Evolutionary conservation across 768 basidiomycete species (phyloP).

Genomic region (Psilocybe sp.): DNA sequence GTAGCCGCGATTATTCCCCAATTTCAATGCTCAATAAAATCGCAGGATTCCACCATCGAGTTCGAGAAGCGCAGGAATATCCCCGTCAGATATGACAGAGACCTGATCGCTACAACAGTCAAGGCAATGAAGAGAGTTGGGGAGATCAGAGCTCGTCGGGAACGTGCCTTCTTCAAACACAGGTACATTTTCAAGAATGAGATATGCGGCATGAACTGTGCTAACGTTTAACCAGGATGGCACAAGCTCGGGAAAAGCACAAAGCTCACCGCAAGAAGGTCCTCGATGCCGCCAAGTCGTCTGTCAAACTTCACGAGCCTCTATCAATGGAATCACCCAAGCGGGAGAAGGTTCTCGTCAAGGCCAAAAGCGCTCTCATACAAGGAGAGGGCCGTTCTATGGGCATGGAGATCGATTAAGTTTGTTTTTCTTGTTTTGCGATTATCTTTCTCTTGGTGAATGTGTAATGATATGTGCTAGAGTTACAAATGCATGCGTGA

Average conservation of each 20-base stretch:
- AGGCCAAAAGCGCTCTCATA: constrained; percentile 69
- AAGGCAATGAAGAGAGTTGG: constrained; percentile 94
- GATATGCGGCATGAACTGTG: neutral
- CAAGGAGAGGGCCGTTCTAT: constrained; percentile 84
- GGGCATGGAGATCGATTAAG: constrained; percentile 86
- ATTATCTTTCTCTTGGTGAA: constrained; percentile 10
- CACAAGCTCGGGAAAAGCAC: constrained; percentile 74
- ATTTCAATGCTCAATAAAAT: neutral
- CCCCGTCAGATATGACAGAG: constrained; percentile 95
- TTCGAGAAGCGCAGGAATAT: constrained; percentile 99
- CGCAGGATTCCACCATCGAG: constrained; percentile 94
- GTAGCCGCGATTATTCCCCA: constrained; percentile 23
- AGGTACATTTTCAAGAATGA: constrained; percentile 41
- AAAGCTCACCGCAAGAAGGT: constrained; percentile 70
- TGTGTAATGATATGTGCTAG: constrained; percentile 14
- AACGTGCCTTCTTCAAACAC: constrained; percentile 95
- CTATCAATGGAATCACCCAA: constrained; percentile 38
- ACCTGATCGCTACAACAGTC: constrained; percentile 87
- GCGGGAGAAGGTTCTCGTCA: constrained; percentile 79
- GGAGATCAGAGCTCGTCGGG: constrained; percentile 88
- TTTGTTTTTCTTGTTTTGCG: constrained; percentile 2
- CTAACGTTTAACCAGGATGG: constrained; percentile 60
- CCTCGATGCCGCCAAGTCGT: constrained; percentile 52
- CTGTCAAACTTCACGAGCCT: constrained; percentile 69
- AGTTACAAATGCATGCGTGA: constrained; percentile 14